These are phyloP conservation scores for Hypoxylon sp. DNA, from an alignment of 2,329 filamentous ascomycete species.

Conservation along the genomic window DNA sequence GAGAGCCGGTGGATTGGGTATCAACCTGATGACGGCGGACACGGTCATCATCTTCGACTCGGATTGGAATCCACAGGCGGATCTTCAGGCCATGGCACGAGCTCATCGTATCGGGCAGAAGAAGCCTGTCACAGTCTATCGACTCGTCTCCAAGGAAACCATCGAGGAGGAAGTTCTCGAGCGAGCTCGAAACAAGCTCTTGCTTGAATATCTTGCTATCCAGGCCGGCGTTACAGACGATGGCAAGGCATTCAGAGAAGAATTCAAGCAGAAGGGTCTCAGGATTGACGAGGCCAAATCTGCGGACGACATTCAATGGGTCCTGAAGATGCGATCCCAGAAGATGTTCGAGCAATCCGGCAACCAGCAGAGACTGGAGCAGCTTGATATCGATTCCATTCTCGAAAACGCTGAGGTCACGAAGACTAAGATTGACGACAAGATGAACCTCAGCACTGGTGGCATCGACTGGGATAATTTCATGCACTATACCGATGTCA, in stretches of 20 bases:
- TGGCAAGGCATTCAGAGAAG: constrained; percentile 76
- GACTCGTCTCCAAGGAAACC: constrained; percentile 96
- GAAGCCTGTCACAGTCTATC: constrained; percentile 93
- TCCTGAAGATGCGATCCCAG: constrained; percentile 96
- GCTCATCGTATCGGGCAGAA: constrained; percentile 98
- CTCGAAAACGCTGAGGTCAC: constrained; percentile 97
- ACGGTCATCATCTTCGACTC: constrained; percentile 98
- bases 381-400: constrained; percentile 96
- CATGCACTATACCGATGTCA: constrained; percentile 97
- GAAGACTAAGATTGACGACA: constrained; percentile 93
- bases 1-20: constrained; percentile 94
- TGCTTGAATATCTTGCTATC: constrained; percentile 96
- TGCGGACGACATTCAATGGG: constrained; percentile 93
- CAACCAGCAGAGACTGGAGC: constrained; percentile 95
- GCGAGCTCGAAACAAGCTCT: constrained; percentile 93
- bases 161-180: constrained; percentile 98
- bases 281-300: constrained; percentile 84
- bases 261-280: constrained; percentile 79
- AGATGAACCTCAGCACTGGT: constrained; percentile 89
- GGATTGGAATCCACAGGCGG: constrained; percentile 98
- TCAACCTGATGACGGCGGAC: constrained; percentile 98
- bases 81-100: constrained; percentile 97
- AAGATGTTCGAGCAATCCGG: constrained; percentile 98
- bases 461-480: constrained; percentile 89
- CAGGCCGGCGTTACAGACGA: constrained; percentile 97